A percentile compares a stretch with the other conserved stretches of the same genome.
phyloP scores from a whole-genome alignment of 2,329 filamentous ascomycete genomes.

The Plectosphaerella plurivora region DNA sequence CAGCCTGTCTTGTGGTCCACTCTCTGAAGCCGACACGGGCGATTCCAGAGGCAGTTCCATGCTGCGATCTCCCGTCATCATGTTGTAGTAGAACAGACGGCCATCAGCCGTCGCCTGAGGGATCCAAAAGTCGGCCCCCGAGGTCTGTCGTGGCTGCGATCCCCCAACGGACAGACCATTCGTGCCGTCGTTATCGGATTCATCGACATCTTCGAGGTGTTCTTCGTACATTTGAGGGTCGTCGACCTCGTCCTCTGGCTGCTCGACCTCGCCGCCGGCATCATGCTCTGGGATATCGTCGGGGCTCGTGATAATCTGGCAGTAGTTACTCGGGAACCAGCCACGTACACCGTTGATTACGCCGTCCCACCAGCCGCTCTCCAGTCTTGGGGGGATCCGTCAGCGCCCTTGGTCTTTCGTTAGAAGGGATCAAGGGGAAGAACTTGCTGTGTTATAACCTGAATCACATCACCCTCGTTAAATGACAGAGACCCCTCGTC shows the following conservation, averaged over 20 bases:
- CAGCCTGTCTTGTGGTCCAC: slow-evolving; percentile 80
- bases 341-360: slow-evolving; percentile 94
- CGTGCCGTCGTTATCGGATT: slow-evolving; percentile 53
- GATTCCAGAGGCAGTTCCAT: slow-evolving; percentile 94
- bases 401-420: neutral
- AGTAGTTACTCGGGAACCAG: slow-evolving; percentile 99
- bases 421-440: slow-evolving; percentile 32
- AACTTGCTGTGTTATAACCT: slow-evolving; percentile 80
- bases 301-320: slow-evolving; percentile 74
- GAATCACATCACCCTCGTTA: slow-evolving; percentile 93
- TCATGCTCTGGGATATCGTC: slow-evolving; percentile 65
- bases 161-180: slow-evolving; percentile 66
- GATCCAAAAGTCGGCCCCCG: slow-evolving; percentile 96
- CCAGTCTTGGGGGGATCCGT: slow-evolving; percentile 27
- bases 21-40: slow-evolving; percentile 73
- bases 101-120: slow-evolving; percentile 94
- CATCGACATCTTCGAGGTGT: slow-evolving; percentile 62
- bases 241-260: slow-evolving; percentile 58
- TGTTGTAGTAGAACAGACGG: slow-evolving; percentile 96
- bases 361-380: slow-evolving; percentile 99
- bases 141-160: slow-evolving; percentile 49
- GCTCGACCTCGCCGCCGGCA: slow-evolving; percentile 50
- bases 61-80: slow-evolving; percentile 88
- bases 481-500: slow-evolving; percentile 96
- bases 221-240: slow-evolving; percentile 63